Evolutionary conservation across 768 basidiomycete species (phyloP).

Genomic region (Suillus variegatus): DNA sequence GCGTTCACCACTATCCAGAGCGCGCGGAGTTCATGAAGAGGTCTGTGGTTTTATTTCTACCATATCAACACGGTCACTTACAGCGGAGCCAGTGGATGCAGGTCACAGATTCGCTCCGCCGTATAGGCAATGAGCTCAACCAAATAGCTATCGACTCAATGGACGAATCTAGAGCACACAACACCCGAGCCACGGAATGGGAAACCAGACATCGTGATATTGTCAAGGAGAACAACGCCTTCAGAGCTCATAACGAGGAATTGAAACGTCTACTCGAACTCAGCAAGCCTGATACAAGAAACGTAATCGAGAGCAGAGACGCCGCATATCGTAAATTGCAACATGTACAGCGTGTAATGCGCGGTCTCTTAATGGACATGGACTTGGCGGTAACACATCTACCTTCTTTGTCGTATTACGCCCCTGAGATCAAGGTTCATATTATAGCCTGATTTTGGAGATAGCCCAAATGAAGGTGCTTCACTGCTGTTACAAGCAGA

Average conservation of each 20-base stretch:
- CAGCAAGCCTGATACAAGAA: conserved; percentile 29
- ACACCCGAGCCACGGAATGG: conserved; percentile 37
- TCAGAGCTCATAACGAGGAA: conserved; percentile 35
- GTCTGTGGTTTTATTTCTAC: conserved; percentile 13
- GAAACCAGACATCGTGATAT: conserved; percentile 33
- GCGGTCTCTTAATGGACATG: conserved; percentile 44
- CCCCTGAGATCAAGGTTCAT: neutral
- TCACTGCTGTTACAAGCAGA: neutral
- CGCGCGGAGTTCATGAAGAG: conserved; percentile 29
- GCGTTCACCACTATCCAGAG: conserved; percentile 20
- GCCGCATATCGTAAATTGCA: conserved; percentile 31
- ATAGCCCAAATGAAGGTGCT: neutral
- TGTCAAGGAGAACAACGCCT: conserved; percentile 25
- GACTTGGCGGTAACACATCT: conserved; percentile 39
- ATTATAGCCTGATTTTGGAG: neutral
- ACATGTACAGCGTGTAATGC: conserved; percentile 41
- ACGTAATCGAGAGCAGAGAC: conserved; percentile 33
- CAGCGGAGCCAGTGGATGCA: conserved; percentile 20
- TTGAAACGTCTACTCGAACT: conserved; percentile 31
- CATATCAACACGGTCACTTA: neutral
- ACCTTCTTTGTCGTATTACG: neutral
- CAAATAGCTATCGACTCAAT: conserved; percentile 19
- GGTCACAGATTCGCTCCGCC: conserved; percentile 27
- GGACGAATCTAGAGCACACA: conserved; percentile 24
- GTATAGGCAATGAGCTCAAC: conserved; percentile 34